Base-by-base conservation (phyloP, 352 stramenopile species). In the Phytophthora fragariaefolia region DNA sequence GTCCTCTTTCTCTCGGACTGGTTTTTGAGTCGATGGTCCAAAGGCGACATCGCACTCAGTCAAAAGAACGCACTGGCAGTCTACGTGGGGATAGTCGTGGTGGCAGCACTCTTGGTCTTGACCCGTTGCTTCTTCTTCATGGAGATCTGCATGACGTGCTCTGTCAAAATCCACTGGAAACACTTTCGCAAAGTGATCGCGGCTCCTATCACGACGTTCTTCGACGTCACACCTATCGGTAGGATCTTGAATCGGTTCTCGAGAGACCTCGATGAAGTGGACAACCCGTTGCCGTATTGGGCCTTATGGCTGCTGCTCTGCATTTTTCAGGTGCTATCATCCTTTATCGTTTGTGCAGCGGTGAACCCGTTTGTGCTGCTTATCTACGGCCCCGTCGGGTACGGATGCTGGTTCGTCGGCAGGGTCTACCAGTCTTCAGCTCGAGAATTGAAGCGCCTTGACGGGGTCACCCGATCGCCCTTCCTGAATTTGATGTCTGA, bases 391-490 rank as follows among this genome's bases (percentile, higher is more conserved):
- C 79, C 77, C 6, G 61, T 83, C 6, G 26, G 4, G 46, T 73
- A 27, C 17, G 61, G 52, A 52, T 69, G 53, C 45, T 63, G 53
- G 43, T 15, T 69, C 61, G 32, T 53, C 58, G 55, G 30, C 43
- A 49, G 96, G 98, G 65, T 98, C 60, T 97, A 96, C 76, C 79
- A 97, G 58, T 65, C 75, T 52, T 85, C 79, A 18, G 72, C 87
- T 67, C 60, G 80, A 4, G 96, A 98, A 65, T 66, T 99, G n/a
- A 98, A 99, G 78, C 87, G 97, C 6, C 82, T 99, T n/a, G 97
- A 99, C 64, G 90, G 89, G 10, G 75, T 98, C 51, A 85, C 76
- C 2, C 76, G 73, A 17, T 83, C 89, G 18, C 97, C 97, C 1
- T 89, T 99, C 34, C 98, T 98, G 77, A 86, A 87, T 6, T 74